These are phyloP conservation scores for Penicillium brevicompactum DNA, from an alignment of 2,329 filamentous ascomycete genomes.

Conservation along the genomic window DNA sequence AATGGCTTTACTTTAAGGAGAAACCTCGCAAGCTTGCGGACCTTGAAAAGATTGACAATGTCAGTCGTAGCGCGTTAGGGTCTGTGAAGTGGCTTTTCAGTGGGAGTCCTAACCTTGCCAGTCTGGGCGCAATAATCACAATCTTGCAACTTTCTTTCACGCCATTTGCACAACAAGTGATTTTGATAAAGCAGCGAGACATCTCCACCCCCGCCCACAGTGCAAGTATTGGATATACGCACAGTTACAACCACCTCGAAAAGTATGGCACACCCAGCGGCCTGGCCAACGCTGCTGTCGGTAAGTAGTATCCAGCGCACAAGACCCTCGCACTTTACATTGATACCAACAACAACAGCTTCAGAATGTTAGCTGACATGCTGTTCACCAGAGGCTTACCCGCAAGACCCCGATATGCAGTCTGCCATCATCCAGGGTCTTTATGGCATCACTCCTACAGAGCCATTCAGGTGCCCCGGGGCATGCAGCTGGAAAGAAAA, in stretches of 20 bases:
- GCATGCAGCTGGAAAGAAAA: slow-evolving; percentile 13
- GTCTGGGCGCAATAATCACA: slow-evolving; percentile 16
- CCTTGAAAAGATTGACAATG: slow-evolving; percentile 16
- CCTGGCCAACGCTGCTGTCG: not conserved
- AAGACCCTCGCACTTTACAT: too few relatives aligned
- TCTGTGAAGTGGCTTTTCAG: slow-evolving; percentile 11
- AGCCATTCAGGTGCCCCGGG: slow-evolving; percentile 17
- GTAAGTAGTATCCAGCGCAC: slow-evolving; percentile 8
- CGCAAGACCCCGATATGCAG: slow-evolving; percentile 16
- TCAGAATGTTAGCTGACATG: slow-evolving; percentile 1
- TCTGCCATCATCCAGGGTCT: slow-evolving; percentile 17
- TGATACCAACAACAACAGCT: not conserved
- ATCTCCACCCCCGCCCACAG: slow-evolving; percentile 1
- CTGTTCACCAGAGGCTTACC: slow-evolving; percentile 1
- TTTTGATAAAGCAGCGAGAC: slow-evolving; percentile 12
- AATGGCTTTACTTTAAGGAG: slow-evolving; percentile 19
- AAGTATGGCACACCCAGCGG: too few relatives aligned
- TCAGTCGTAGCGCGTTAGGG: slow-evolving; percentile 17
- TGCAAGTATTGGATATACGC: slow-evolving; percentile 13
- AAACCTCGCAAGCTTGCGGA: slow-evolving; percentile 11
- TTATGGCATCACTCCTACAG: slow-evolving; percentile 12
- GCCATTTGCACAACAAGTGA: slow-evolving; percentile 18
- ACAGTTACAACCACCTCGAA: slow-evolving; percentile 2
- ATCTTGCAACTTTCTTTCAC: slow-evolving; percentile 16
- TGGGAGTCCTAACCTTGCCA: slow-evolving; percentile 14